These are phyloP conservation scores for Prunus mume DNA, from an alignment of 306 rosid species.

Conservation along the genomic window DNA sequence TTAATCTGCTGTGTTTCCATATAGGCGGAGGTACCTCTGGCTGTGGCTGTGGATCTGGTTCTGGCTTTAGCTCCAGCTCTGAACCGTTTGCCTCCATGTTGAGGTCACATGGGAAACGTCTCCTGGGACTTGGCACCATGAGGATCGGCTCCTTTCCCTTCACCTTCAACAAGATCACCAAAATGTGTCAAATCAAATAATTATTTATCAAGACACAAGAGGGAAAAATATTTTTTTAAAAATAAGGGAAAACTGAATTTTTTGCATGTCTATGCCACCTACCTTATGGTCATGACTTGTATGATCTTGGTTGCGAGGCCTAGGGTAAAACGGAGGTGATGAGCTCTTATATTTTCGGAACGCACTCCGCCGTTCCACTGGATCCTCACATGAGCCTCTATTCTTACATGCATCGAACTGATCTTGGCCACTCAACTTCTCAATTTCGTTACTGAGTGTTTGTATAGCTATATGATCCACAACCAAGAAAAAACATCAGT, in stretches of 20 bases:
- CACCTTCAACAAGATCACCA: background rate
- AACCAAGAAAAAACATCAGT: background rate
- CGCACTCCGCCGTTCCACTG: background rate
- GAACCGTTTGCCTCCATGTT: background rate
- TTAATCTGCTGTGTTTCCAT: conserved; percentile 3
- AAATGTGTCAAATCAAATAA: background rate
- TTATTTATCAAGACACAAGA: background rate
- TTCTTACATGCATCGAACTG: no score
- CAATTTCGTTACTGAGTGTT: background rate
- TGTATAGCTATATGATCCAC: background rate
- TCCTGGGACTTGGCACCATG: background rate
- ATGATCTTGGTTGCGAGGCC: background rate
- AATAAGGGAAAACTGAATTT: background rate
- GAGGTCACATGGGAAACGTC: background rate
- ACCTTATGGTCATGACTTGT: background rate
- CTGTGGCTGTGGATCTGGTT: background rate
- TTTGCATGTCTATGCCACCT: background rate
- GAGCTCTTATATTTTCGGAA: background rate
- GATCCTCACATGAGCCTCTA: background rate
- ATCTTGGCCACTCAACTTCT: background rate
- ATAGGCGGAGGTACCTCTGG: background rate
- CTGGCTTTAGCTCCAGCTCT: background rate
- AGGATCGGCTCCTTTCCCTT: background rate
- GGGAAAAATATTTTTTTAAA: background rate
- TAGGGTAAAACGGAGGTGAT: background rate